Evolutionary conservation across 306 rosid species (phyloP), one percentile per base, ranked within the genome.

Genomic region (Trifolium pratense): DNA sequence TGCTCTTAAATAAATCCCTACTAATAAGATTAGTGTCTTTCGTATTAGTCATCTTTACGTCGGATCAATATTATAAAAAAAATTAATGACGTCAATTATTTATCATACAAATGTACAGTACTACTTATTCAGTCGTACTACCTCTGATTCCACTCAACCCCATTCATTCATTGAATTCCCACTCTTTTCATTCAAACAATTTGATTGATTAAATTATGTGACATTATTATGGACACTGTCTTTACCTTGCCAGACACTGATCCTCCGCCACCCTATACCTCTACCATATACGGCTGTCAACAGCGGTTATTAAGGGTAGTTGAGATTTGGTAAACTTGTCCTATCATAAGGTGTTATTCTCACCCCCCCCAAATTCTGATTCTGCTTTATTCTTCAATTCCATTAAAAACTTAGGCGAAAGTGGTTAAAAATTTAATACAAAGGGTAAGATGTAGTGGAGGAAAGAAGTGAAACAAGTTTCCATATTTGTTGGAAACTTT

Each of bases 121-220:
- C 53, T 78, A 69, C 52, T 79, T 73, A 57, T 67, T 58, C 39
- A 48, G 57, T 65, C 36, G 65, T 79, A 68, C 45, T 79, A 68
- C 45, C 68, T 68, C 61, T 8, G 68, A 75, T 75, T 80, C 77
- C 84, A 75, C 71, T 79, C 79, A 73, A 79, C 75, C 49, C 42
- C 20, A 1, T n/a, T 53, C 42, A 7, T 37, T 14, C 31, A 1
- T 23, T n/a, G n/a, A n/a, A n/a, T n/a, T 53, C 43, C 10, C 14
- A 9, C 40, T 9, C n/a, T 70, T 55, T 42, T 32, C 12, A 15
- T 53, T 71, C 20, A 67, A 57, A 46, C 15, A 34, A 12, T 1
- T n/a, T 42, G 65, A 59, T 51, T 16, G 23, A 49, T 10, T 73
- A 60, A 73, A 0, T 67, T 68, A 18, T 0, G 49, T 66, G 75